phyloP scores from a whole-genome alignment of 2,329 filamentous ascomycete species.

The Eurotiales sp. region DNA sequence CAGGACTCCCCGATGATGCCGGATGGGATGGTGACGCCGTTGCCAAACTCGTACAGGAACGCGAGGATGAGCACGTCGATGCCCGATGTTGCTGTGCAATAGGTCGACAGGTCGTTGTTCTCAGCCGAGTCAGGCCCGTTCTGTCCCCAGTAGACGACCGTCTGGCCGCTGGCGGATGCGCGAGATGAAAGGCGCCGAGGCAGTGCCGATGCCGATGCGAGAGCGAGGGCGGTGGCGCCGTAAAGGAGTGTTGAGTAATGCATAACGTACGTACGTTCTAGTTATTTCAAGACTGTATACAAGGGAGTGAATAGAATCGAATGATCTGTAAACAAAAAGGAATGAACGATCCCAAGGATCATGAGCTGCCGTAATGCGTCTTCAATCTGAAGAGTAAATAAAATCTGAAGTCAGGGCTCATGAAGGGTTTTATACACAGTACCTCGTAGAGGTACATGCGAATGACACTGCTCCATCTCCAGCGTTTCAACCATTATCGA shows the following conservation, averaged over 20 bases:
- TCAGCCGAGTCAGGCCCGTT: constrained; percentile 2
- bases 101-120: constrained; percentile 18
- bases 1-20: constrained; percentile 28
- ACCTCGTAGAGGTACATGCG: too few species aligned
- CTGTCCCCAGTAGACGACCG: constrained; percentile 11
- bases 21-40: constrained; percentile 36
- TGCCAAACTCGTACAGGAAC: constrained; percentile 41
- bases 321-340: too few species aligned
- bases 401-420: too few species aligned
- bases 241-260: neutral
- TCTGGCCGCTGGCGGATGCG: neutral
- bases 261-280: too few species aligned
- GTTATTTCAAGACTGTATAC: too few species aligned
- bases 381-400: too few species aligned
- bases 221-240: neutral
- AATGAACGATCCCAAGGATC: neutral
- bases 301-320: too few species aligned
- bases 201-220: neutral
- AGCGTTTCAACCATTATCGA: too few species aligned
- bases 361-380: too few species aligned
- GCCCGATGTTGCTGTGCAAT: constrained; percentile 36
- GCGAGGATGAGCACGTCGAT: constrained; percentile 44
- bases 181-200: neutral
- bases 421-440: too few species aligned
- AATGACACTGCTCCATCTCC: too few species aligned